Base-by-base conservation (phyloP, 139 green algal species). In the Edaphochlamys debaryana region DNA sequence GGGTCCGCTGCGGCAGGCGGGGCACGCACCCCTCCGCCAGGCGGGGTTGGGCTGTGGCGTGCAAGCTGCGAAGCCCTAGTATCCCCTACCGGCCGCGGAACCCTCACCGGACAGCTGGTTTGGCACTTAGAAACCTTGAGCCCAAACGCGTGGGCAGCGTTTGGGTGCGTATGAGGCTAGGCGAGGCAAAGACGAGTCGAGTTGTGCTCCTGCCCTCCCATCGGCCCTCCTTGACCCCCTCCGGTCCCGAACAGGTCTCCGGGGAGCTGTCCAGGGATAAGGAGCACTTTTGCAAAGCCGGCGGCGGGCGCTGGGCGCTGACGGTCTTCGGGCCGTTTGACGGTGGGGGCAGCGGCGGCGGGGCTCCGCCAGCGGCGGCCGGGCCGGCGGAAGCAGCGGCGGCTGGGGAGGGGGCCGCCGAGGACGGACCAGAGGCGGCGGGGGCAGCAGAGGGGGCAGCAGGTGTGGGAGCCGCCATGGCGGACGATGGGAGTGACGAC, bases 261-360 rank as follows among this genome's bases (percentile, higher is more conserved):
- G 75, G 75, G 20, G 75, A 81, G 75, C 41, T 81, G 1, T 81
- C 60, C 19, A 60, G 75, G 4, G 75, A 81, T 41, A 81, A 81
- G 75, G 75, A 81, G 30, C 60, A 71, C 60, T 81, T 81, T 37
- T 81, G 75, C 17, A 81, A 81, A 71, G 75, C 75, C 17, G 75
- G 75, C 38, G 58, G 75, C 7, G 75, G 75, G 15, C 60, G 75
- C 27, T 81, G 75, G 75, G 75, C 75, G 15, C n/a, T 81, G n/a
- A 50, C 40, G 23, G 56, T 71, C 2, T 81, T 72, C 41, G 75
- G 75, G 38, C 75, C 75, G 5, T 81, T 81, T 41, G 60, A 71
- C 1, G 75, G 60, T 4, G 41, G 29, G 15, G 75, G 75, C 38
- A 36, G 64, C 60, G 30, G 60, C 60, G 60, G 60, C n/a, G 11